phyloP scores from a whole-genome alignment of 768 basidiomycete genomes.

The Boletus rufocinnamomeus region DNA sequence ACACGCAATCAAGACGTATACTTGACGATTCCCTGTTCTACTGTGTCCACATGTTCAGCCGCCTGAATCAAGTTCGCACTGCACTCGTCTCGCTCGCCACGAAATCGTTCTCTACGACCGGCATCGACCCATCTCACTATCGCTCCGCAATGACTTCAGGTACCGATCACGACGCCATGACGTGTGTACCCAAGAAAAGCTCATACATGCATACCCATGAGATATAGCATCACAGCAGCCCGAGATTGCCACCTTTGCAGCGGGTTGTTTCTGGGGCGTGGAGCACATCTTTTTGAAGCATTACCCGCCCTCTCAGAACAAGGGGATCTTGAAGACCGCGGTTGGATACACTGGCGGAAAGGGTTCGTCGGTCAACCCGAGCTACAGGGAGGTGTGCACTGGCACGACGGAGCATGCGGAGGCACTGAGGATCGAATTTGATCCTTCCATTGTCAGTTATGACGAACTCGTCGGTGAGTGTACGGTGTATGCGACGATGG shows the following conservation, averaged over 20 bases:
- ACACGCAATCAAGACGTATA: neutral
- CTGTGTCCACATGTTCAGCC: slow-evolving; percentile 31
- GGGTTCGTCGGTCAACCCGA: slow-evolving; percentile 52
- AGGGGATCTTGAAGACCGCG: slow-evolving; percentile 70
- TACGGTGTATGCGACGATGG: neutral
- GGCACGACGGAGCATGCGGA: slow-evolving; percentile 90
- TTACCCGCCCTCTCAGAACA: slow-evolving; percentile 67
- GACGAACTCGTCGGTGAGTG: slow-evolving; percentile 82
- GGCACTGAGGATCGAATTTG: slow-evolving; percentile 83
- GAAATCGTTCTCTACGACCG: slow-evolving; percentile 18
- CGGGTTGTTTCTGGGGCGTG: slow-evolving; percentile 84
- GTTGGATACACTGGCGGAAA: slow-evolving; percentile 85
- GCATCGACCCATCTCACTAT: slow-evolving; percentile 41
- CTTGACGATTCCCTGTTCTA: neutral
- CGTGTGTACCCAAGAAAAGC: neutral
- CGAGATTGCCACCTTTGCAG: slow-evolving; percentile 49
- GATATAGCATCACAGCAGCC: slow-evolving; percentile 45
- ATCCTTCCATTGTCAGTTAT: slow-evolving; percentile 74
- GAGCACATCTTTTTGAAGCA: slow-evolving; percentile 85
- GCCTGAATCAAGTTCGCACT: slow-evolving; percentile 25
- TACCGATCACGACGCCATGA: neutral
- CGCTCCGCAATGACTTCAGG: slow-evolving; percentile 43
- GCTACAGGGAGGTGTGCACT: slow-evolving; percentile 74
- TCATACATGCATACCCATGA: slow-evolving; percentile 15
- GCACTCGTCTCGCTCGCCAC: slow-evolving; percentile 26